These are phyloP conservation scores for Salix arbutifolia DNA, from an alignment of 345 rosid species.

Conservation along the genomic window DNA sequence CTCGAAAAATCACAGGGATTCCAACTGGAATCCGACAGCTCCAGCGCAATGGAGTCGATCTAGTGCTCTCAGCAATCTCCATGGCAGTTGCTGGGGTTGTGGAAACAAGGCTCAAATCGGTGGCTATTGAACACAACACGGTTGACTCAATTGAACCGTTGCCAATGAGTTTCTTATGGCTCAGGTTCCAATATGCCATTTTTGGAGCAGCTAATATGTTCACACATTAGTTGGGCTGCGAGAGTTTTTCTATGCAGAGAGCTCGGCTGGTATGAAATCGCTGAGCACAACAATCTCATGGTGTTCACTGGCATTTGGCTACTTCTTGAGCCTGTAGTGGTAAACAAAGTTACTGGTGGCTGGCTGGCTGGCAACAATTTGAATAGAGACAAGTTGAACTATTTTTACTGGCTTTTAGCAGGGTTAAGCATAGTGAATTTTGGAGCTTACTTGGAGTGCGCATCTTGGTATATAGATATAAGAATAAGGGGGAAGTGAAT, in stretches of 20 bases:
- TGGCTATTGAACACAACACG: constrained; percentile 44
- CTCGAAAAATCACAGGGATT: constrained; percentile 46
- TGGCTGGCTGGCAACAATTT: constrained; percentile 42
- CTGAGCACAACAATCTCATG: constrained; percentile 48
- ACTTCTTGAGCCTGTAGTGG: constrained; percentile 48
- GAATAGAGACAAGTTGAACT: constrained; percentile 37
- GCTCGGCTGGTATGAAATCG: constrained; percentile 54
- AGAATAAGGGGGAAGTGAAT: constrained; percentile 25
- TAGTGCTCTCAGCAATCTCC: constrained; percentile 48
- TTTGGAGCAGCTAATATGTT: constrained; percentile 65
- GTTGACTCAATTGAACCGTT: constrained; percentile 44
- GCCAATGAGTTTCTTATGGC: constrained; percentile 59
- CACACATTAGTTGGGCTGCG: constrained; percentile 50
- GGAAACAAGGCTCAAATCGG: constrained; percentile 45
- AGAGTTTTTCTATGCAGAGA: constrained; percentile 61
- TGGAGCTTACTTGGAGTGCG: constrained; percentile 50
- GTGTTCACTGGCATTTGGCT: constrained; percentile 56
- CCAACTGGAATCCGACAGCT: constrained; percentile 53
- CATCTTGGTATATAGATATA: constrained; percentile 62
- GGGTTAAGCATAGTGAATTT: constrained; percentile 39
- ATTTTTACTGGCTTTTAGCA: constrained; percentile 43
- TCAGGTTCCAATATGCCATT: constrained; percentile 47
- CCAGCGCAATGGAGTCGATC: constrained; percentile 50
- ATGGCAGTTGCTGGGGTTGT: constrained; percentile 55
- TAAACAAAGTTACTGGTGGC: constrained; percentile 54